Conservation (phyloP, 2,329 filamentous ascomycete genomes). For the Epichloe aotearoae region DNA sequence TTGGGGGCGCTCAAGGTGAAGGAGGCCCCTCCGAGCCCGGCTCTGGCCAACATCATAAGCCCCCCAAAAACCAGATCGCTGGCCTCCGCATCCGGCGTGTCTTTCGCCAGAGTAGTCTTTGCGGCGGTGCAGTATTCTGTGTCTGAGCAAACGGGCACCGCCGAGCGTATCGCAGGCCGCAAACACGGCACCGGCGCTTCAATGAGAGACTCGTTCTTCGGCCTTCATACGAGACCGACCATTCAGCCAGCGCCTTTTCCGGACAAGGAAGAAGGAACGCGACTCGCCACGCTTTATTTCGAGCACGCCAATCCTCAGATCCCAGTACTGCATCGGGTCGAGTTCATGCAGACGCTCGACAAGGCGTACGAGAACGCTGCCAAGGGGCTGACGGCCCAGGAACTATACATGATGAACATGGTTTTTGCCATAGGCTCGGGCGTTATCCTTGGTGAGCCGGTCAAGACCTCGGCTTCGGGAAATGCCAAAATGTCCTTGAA, state of each 20-base stretch:
- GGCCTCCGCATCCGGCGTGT: conserved; percentile 79
- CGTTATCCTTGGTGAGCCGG: conserved; percentile 64
- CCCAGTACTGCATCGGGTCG: conserved; percentile 74
- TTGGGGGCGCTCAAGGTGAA: conserved; percentile 17
- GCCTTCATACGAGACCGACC: conserved; percentile 79
- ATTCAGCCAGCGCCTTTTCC: conserved; percentile 81
- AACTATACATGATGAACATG: conserved; percentile 92
- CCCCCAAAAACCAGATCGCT: conserved; percentile 68
- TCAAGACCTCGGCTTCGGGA: conserved; percentile 32
- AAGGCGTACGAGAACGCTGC: conserved; percentile 60
- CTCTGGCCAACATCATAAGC: conserved; percentile 64
- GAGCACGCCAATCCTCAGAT: conserved; percentile 95
- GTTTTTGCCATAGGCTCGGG: conserved; percentile 92
- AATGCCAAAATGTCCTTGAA: conserved; percentile 19
- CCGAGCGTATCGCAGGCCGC: conserved; percentile 14
- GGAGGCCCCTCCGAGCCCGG: conserved; percentile 20
- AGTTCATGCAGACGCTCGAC: conserved; percentile 84
- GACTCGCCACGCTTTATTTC: conserved; percentile 75
- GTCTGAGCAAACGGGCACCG: conserved; percentile 41
- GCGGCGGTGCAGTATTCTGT: conserved; percentile 72
- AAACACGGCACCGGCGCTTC: conserved; percentile 49
- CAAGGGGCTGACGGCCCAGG: conserved; percentile 56
- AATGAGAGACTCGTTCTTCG: conserved; percentile 94
- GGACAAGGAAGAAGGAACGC: conserved; percentile 55
- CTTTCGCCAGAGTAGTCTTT: conserved; percentile 87